These are phyloP conservation scores for Lineolata rhizophorae DNA, from an alignment of 495 filamentous ascomycete species.

Conservation along the genomic window DNA sequence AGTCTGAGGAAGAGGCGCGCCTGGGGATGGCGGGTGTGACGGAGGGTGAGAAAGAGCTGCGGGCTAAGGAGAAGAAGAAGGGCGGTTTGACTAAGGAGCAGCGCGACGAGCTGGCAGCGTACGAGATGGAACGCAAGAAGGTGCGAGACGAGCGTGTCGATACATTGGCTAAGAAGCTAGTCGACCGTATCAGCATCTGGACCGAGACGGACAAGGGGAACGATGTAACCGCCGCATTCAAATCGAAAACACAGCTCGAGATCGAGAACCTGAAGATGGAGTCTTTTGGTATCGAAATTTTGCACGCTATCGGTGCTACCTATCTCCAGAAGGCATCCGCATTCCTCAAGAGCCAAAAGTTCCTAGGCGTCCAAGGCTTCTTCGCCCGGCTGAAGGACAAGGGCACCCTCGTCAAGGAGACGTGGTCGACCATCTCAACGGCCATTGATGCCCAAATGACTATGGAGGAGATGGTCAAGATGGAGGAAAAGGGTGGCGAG, in stretches of 20 bases:
- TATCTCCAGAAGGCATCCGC: conserved; percentile 74
- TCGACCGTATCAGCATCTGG: conserved; percentile 85
- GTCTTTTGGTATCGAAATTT: conserved; percentile 88
- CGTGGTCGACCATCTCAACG: conserved; percentile 89
- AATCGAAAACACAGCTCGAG: conserved; percentile 82
- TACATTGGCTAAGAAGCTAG: conserved; percentile 58
- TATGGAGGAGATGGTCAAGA: conserved; percentile 96
- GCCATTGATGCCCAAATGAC: conserved; percentile 97
- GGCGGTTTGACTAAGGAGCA: conserved; percentile 70
- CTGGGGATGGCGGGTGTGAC: conserved; percentile 46
- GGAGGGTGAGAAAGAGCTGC: conserved; percentile 54
- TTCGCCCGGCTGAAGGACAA: conserved; percentile 89
- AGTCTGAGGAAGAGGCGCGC: conserved; percentile 67
- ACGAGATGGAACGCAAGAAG: conserved; percentile 63
- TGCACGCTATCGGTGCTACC: conserved; percentile 80
- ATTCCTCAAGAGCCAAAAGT: conserved; percentile 86
- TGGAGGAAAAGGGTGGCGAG: conserved; percentile 87
- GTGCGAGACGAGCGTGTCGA: conserved; percentile 82
- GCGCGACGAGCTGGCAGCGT: conserved; percentile 65
- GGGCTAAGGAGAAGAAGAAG: conserved; percentile 77
- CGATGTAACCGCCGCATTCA: conserved; percentile 74
- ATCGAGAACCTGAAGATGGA: conserved; percentile 99
- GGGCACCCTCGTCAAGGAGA: conserved; percentile 88
- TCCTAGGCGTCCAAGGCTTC: conserved; percentile 88
- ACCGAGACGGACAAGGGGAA: conserved; percentile 82